Base-by-base conservation (phyloP, 345 rosid species). In the Mallotus nudiflorus region DNA sequence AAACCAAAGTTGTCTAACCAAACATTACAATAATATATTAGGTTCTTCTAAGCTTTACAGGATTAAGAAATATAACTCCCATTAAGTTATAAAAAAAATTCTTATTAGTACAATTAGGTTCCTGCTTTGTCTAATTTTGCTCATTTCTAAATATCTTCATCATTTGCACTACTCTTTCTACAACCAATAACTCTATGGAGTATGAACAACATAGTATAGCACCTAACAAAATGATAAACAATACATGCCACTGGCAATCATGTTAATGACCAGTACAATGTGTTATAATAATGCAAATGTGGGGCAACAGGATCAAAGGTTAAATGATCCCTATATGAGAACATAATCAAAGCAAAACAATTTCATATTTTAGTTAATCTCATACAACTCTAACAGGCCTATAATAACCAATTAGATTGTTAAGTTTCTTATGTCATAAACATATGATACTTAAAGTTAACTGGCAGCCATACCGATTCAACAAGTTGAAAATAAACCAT, bases 401-500 rank as follows among this genome's bases (percentile, higher is more conserved):
- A 5, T 9, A 15, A 58, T 40, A 14, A 18, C 40, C 22, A 9
- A 22, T 61, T 40, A 71, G 2, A 28, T 14, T 59, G 45, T 63
- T 4, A 56, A 62, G 42, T 63, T 45, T 57, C 39, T 42, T 56
- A n/a, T 6, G 18, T 52, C 31, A 37, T 29, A 42, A 44, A 51
- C n/a, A 33, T 15, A 45, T 62, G 28, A 28, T 37, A 37, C 61
- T 39, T 18, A 68, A 15, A 10, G 25, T 10, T 66, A 64, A 56
- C 16, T 19, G 61, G 20, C 48, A 44, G 56, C 65, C 82, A 80
- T 82, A 92, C 98, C 97, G 73, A 75, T 95, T 95, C 85, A 95
- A 75, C 72, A 89, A 62, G 82, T 83, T 74, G 75, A 85, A 95
- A 76, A 92, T 78, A 69, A n/a, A 95, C 22, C 48, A 89, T 87